Conservation (phyloP, 768 basidiomycete genomes). For the Hebeloma cylindrosporum region DNA sequence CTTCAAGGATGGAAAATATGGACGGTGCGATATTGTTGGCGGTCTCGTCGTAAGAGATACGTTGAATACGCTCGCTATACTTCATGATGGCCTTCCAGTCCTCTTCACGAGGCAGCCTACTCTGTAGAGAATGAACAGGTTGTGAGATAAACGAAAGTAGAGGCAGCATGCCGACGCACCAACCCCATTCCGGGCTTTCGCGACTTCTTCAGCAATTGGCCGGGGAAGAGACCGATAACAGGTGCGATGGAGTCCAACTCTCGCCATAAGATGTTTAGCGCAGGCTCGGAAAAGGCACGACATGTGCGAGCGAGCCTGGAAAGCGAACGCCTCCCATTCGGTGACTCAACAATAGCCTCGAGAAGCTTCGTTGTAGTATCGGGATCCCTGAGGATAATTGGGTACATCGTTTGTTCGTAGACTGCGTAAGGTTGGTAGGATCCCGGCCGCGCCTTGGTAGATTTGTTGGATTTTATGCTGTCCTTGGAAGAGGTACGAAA, state of each 20-base stretch:
- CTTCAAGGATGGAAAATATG: slow-evolving; percentile 67
- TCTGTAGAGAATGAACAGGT: slow-evolving; percentile 33
- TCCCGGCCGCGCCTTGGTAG: slow-evolving; percentile 22
- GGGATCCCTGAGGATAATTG: slow-evolving; percentile 60
- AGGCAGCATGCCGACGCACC: slow-evolving; percentile 43
- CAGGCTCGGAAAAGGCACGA: slow-evolving; percentile 69
- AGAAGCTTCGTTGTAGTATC: slow-evolving; percentile 54
- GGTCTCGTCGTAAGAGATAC: slow-evolving; percentile 68
- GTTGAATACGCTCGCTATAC: slow-evolving; percentile 68
- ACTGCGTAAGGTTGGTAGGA: slow-evolving; percentile 43
- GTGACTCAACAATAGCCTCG: slow-evolving; percentile 49
- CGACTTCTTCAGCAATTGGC: slow-evolving; percentile 63
- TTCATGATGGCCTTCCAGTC: slow-evolving; percentile 69
- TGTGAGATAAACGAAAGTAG: slow-evolving; percentile 3
- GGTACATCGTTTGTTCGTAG: slow-evolving; percentile 50
- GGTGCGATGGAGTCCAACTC: slow-evolving; percentile 77
- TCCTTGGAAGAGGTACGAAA: slow-evolving; percentile 23
- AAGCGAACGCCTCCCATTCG: slow-evolving; percentile 65
- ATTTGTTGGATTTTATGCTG: slow-evolving; percentile 22
- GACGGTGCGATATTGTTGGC: slow-evolving; percentile 62
- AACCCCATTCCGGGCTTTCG: slow-evolving; percentile 75
- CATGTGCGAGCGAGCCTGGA: slow-evolving; percentile 76
- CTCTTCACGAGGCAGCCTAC: slow-evolving; percentile 57
- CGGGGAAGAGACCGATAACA: slow-evolving; percentile 70
- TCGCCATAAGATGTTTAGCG: slow-evolving; percentile 72